These are phyloP conservation scores for Trametes sanguinea DNA, from an alignment of 768 basidiomycete genomes.

Conservation along the genomic window DNA sequence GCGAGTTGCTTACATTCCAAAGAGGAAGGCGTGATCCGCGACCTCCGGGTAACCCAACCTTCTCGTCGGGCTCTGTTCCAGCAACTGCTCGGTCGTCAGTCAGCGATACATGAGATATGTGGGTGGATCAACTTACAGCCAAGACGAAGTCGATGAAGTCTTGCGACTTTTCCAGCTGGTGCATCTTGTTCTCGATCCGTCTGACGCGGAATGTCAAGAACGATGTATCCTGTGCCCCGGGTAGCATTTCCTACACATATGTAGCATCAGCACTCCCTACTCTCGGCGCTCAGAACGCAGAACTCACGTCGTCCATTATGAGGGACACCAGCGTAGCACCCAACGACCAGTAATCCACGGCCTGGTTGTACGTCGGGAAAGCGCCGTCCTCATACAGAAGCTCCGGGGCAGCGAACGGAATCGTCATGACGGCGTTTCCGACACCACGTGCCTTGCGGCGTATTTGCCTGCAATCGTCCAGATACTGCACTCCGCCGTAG, in stretches of 20 bases:
- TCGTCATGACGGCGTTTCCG: slow-evolving; percentile 18
- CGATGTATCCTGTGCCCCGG: neutral
- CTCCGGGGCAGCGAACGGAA: slow-evolving; percentile 31
- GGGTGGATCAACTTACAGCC: neutral
- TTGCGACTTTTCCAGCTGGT: neutral
- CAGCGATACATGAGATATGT: too few species aligned
- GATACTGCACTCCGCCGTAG: slow-evolving; percentile 51
- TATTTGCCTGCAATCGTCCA: slow-evolving; percentile 41
- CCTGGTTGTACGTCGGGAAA: slow-evolving; percentile 47
- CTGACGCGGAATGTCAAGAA: neutral
- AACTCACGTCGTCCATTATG: slow-evolving; percentile 27
- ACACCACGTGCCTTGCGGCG: neutral
- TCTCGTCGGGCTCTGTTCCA: neutral
- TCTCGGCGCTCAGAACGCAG: neutral
- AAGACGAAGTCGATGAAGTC: slow-evolving; percentile 3
- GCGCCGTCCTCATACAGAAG: slow-evolving; percentile 11
- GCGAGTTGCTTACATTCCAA: neutral
- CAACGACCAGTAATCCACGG: slow-evolving; percentile 52
- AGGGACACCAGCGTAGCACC: slow-evolving; percentile 49
- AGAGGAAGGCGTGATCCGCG: neutral
- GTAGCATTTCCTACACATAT: neutral
- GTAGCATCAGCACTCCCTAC: neutral
- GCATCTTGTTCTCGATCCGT: neutral
- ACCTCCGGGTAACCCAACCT: neutral
- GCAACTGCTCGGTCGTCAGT: neutral